Base-by-base conservation (phyloP, 495 filamentous ascomycete species). In the Neurospora terricola region DNA sequence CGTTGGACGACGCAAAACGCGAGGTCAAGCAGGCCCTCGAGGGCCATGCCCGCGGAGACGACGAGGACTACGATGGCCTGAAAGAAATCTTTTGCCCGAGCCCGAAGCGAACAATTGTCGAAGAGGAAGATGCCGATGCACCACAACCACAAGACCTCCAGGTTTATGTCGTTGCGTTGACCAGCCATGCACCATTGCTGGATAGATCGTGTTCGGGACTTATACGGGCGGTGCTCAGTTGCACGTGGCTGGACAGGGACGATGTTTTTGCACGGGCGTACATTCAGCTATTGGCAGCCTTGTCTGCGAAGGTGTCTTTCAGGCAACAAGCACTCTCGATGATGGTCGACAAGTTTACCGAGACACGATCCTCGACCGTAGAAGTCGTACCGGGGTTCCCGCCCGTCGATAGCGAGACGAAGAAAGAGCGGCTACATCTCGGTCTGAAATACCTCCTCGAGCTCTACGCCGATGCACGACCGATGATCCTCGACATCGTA, bases 211-310 rank as follows among this genome's bases (percentile, higher is more conserved):
- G 92, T 82, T 88, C 89, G 23, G 89, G 90, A 3, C 82, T 99
- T 39, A 89, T 97, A 43, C 84, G 88, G 74, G 89, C 90, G 30
- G 84, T 97, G 11, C 82, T 98, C 39, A 83, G 87, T 73, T 92
- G 89, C 80, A 84, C 89, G 43, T 99, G 96, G 96, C 86, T 97
- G 54, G 93, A 92, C 11, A 87, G 94, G 69, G 92, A 95, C 77
- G 90, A 94, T 72, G 83, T 86, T 5, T 98, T 96, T 81, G 87
- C 94, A 45, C 89, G 89, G 73, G 85, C 92, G 3, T 98, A 91
- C 81, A 88, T 91, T 69, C 88, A 92, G 70, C 92, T 98, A 70
- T 80, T 98, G 37, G 92, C 91, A 38, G 91, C 90, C 75, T 83
- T 99, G 54, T 87, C 92, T 16, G 94, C 92, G 45, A 90, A 93